Conservation (phyloP, 257 asterid species). For the Jacaranda mimosifolia region DNA sequence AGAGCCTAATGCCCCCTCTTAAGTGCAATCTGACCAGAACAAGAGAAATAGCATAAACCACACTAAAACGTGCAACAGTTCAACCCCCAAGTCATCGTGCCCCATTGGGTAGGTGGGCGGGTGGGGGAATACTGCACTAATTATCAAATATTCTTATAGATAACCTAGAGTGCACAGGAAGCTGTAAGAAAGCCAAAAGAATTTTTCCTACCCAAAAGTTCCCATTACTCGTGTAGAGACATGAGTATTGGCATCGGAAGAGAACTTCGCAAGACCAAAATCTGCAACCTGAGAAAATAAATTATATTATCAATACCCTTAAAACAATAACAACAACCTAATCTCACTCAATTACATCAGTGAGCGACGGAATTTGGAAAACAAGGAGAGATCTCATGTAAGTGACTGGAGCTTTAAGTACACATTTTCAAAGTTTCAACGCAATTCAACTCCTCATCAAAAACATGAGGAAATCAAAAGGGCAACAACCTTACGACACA, state of each 20-base stretch:
- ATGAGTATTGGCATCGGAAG: conserved; percentile 72
- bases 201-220: conserved; percentile 66
- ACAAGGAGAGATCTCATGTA: too few species aligned
- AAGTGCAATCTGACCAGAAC: too few species aligned
- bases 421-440: background rate
- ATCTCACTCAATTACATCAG: conserved; percentile 2
- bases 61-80: too few species aligned
- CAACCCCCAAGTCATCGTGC: too few species aligned
- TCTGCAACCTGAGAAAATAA: conserved; percentile 74
- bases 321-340: background rate
- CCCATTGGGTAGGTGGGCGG: too few species aligned
- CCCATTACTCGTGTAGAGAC: conserved; percentile 89
- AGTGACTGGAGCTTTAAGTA: too few species aligned
- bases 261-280: conserved; percentile 76
- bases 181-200: background rate
- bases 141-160: background rate
- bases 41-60: too few species aligned
- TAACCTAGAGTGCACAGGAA: background rate
- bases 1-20: too few species aligned
- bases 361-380: background rate
- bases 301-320: conserved; percentile 8
- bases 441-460: background rate
- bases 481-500: background rate
- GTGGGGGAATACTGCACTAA: too few species aligned
- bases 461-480: background rate